These are phyloP conservation scores for Lactarius sanguifluus DNA, from an alignment of 768 basidiomycete species.

Conservation along the genomic window DNA sequence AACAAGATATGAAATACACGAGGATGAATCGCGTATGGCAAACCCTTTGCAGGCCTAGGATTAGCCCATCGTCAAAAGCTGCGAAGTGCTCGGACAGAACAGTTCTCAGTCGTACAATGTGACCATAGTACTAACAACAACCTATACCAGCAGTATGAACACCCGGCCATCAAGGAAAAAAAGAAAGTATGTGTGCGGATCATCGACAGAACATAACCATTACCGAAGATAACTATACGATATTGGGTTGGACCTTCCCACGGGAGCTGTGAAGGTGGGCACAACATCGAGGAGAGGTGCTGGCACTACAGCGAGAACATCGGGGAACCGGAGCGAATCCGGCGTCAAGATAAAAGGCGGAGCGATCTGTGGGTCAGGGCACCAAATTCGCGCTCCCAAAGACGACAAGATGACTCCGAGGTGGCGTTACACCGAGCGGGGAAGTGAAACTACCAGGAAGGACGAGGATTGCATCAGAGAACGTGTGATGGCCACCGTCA, in stretches of 20 bases:
- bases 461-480: slow-evolving; percentile 16
- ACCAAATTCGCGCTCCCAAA: slow-evolving; percentile 8
- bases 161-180: background rate
- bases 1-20: slow-evolving; percentile 4
- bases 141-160: background rate
- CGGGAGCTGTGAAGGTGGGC: background rate
- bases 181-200: background rate
- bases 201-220: slow-evolving; percentile 4
- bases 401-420: slow-evolving; percentile 8
- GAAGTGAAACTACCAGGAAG: slow-evolving; percentile 3
- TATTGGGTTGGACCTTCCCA: background rate
- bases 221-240: slow-evolving; percentile 1
- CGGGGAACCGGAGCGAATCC: slow-evolving; percentile 1
- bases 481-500: slow-evolving; percentile 19
- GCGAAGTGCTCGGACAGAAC: slow-evolving; percentile 20
- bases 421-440: background rate
- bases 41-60: slow-evolving; percentile 12
- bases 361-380: slow-evolving; percentile 1
- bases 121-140: background rate
- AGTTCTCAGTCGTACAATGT: background rate
- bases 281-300: slow-evolving; percentile 2
- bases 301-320: background rate
- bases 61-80: background rate
- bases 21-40: slow-evolving; percentile 13
- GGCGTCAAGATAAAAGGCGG: background rate